Conservation (phyloP, 176 grass and related monocot genomes). For the barley (Hordeum vulgare) region MorexV3_pseudomolecules_assembly NC_058522.1:519261833-519262332, state of each 20-base stretch:
- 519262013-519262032: neutral
- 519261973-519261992: no score
- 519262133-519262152: neutral
- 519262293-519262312: neutral
- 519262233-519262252: neutral
- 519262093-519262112: neutral
- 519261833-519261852: no score
- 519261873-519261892: no score
- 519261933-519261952: no score
- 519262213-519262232: slow-evolving; percentile 30
- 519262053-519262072: neutral
- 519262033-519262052: neutral
- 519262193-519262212: slow-evolving; percentile 56
- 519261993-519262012: neutral
- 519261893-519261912: no score
- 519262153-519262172: neutral
- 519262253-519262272: slow-evolving; percentile 6
- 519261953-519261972: no score
- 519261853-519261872: no score
- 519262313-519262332: neutral
- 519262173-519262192: slow-evolving; percentile 33
- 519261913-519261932: no score
- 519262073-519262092: neutral
- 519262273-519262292: slow-evolving; percentile 18
- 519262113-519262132: neutral